Percentiles rank a stretch among this genome's conserved stretches.
phyloP scores from a whole-genome alignment of 192 early-diverging fungal genomes.

The Linderina pennispora region DNA sequence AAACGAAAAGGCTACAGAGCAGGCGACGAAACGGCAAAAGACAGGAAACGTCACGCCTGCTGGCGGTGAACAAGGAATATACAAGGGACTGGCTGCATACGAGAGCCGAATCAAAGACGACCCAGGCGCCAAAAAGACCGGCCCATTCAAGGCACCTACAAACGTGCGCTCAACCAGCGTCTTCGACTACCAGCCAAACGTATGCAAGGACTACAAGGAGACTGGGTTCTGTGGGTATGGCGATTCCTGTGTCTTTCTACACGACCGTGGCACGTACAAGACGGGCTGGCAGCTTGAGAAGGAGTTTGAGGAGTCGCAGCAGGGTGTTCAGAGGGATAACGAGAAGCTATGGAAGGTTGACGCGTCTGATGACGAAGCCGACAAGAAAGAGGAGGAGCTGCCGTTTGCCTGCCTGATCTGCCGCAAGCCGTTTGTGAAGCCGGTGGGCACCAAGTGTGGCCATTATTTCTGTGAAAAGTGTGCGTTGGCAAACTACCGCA shows the following conservation, averaged over 20 bases:
- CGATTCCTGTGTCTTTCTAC: constrained; percentile 96
- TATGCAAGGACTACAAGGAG: constrained; percentile 99
- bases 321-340: constrained; percentile 50
- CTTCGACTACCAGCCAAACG: constrained; percentile 94
- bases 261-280: constrained; percentile 97
- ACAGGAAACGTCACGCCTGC: constrained; percentile 5
- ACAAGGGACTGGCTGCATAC: constrained; percentile 65
- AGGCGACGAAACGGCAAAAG: background rate
- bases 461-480: constrained; percentile 98
- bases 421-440: constrained; percentile 77
- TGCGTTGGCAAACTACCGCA: constrained; percentile 76
- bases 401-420: constrained; percentile 97
- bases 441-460: constrained; percentile 85
- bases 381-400: constrained; percentile 70
- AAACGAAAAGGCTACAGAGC: constrained; percentile 37
- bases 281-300: constrained; percentile 95
- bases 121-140: constrained; percentile 50
- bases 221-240: constrained; percentile 97
- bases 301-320: constrained; percentile 91
- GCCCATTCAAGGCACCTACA: constrained; percentile 33
- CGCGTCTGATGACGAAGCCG: constrained; percentile 22
- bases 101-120: constrained; percentile 59
- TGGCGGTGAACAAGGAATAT: constrained; percentile 49
- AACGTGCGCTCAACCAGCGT: constrained; percentile 40
- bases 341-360: constrained; percentile 47